These are phyloP conservation scores for Ceratocystis papillata DNA, from an alignment of 2,329 filamentous ascomycete genomes.

Conservation along the genomic window DNA sequence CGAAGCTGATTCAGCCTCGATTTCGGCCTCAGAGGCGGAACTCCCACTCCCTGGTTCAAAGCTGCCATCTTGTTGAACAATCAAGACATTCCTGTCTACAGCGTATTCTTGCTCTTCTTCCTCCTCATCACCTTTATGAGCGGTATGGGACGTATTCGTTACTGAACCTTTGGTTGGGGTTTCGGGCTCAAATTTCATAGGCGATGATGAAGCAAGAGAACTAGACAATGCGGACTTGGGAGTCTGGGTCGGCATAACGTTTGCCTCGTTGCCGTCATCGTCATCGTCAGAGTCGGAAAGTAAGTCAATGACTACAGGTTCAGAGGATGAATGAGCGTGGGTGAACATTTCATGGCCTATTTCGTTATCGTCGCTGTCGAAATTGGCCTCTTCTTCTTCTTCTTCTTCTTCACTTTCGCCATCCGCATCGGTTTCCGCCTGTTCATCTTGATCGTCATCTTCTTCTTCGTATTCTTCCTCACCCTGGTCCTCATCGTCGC, in stretches of 20 bases:
- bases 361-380: constrained; percentile 14
- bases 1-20: not conserved
- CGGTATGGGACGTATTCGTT: not conserved
- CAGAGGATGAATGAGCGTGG: constrained; percentile 26
- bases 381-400: constrained; percentile 14
- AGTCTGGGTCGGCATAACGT: not conserved
- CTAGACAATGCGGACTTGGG: not conserved
- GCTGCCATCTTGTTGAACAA: constrained; percentile 6
- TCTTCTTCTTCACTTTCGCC: constrained; percentile 25
- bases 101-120: constrained; percentile 11
- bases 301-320: constrained; percentile 39
- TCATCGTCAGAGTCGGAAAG: constrained; percentile 40
- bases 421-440: constrained; percentile 13
- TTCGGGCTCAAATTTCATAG: not conserved
- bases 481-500: constrained; percentile 17
- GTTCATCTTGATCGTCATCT: constrained; percentile 18
- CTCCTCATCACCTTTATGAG: constrained; percentile 11
- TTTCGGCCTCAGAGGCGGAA: not conserved
- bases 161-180: not conserved
- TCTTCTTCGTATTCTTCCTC: constrained; percentile 17
- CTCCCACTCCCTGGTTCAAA: not conserved
- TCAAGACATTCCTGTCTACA: constrained; percentile 20
- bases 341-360: constrained; percentile 3
- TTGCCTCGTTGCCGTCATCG: constrained; percentile 26
- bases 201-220: not conserved